Evolutionary conservation across 306 rosid species (phyloP), one percentile per base, ranked within the genome.

Genomic region (Arachis hypogaea): DNA sequence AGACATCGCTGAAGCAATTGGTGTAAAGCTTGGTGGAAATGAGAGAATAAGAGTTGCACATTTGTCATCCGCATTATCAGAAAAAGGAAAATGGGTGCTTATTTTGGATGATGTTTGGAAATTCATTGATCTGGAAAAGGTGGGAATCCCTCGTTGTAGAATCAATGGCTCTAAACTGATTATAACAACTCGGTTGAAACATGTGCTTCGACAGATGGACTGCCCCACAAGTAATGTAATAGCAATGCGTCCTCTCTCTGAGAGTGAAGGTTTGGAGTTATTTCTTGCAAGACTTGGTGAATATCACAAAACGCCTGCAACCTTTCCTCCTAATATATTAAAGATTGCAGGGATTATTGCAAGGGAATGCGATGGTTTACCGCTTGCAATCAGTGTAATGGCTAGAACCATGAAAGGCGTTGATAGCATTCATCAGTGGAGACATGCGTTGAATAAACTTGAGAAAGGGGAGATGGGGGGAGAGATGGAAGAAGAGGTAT

Each of bases 81-180:
- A 1, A 33, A 71, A 0, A 30, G 38, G 16, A 2, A 63, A 75
- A 2, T 4, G 16, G 5, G 5, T 78, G 0, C 33, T 83, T 7
- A 38, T 86, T 71, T 64, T 86, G 11, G 87, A 83, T 72, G 77
- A 83, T 72, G 69, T 78, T 14, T 86, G 82, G 87, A 12, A 68
- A 0, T 47, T 68, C 44, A 61, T 86, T 36, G 45, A 57, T 63
- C 7, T 78, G 2, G 5, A 68, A n/a, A 47, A 72, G 10, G 80
- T 78, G 18, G 84, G 84, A 47, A 72, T 83, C 63, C 57, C 55
- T 10, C 5, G 1, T 33, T 0, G 5, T 0, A 7, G 1, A 14
- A 16, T 10, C n/a, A 68, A 67, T 29, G 76, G 75, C 2, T 42
- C 66, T 50, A 85, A 71, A 50, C 33, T 85, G 40, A 71, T 85